Base-by-base conservation (phyloP, 2,329 filamentous ascomycete genomes). In the Raffaelea deltoideospora region DNA sequence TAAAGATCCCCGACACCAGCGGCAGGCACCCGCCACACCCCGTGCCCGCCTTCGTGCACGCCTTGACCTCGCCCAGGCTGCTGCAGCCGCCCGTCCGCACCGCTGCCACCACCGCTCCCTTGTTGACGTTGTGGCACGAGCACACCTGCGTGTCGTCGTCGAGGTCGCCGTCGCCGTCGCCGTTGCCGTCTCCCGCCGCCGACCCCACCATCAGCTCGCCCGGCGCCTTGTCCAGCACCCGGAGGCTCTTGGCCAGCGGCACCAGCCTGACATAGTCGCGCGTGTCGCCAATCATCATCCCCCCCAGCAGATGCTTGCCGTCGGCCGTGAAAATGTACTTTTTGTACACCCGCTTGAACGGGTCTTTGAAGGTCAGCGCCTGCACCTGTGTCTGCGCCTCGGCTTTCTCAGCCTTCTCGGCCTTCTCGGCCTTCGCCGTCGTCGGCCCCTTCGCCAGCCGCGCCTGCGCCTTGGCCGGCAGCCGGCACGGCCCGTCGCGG, bases 251-350 rank as follows among this genome's bases (percentile, higher is more conserved):
- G 37, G 90, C 84, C 65, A 93, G 76, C 2, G 83, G 80, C 1
- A 92, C 82, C 18, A 94, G 61, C 54, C 88, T 93, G 58, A 92
- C 72, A 50, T 93, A 94, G 59, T 94, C 86, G 43, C 72, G 79
- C 0, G 84, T 92, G 50, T 94, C 86, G 28, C 86, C 87, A 42
- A 94, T 90, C 84, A 94, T 93, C 84, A 94, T 94, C 4, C 86
- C 87, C n/a, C 86, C 86, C 0, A 94, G 71, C 1, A 94, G 63
- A 49, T 88, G 88, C 53, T 92, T 92, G 20, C 86, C 86, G 51
- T 94, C 87, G 50, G 77, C 63, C 0, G 86, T 92, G 50, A 94
- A 94, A 10, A 94, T 61, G 54, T 90, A 94, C 52, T 94, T 94
- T 56, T 94, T 94, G 62, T 94, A 94, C 1, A 94, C 74, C 33